Conservation (phyloP, 192 early-diverging fungal genomes). For the Coemansia sp. region DNA sequence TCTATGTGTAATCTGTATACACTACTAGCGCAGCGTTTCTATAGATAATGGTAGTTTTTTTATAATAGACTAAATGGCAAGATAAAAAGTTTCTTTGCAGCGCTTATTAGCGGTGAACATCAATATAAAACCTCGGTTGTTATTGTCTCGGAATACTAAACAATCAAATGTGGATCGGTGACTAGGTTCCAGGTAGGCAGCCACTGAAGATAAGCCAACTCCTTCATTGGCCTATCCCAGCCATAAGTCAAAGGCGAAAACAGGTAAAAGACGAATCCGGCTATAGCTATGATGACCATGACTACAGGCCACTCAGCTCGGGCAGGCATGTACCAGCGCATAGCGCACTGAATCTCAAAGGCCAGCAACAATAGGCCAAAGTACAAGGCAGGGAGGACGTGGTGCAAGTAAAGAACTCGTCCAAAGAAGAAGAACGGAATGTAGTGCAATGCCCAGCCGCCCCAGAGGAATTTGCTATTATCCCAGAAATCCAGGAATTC, state of each 20-base stretch:
- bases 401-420: conserved; percentile 85
- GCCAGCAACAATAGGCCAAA: conserved; percentile 67
- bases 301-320: conserved; percentile 11
- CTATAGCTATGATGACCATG: not conserved
- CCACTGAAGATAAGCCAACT: conserved; percentile 63
- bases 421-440: conserved; percentile 89
- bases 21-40: no score
- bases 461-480: conserved; percentile 72
- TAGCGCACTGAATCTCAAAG: conserved; percentile 70
- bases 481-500: conserved; percentile 55
- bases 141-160: no score
- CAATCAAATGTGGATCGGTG: not conserved
- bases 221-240: conserved; percentile 58
- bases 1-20: no score
- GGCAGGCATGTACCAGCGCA: conserved; percentile 50
- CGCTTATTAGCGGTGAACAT: no score
- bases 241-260: conserved; percentile 80
- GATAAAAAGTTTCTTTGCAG: no score
- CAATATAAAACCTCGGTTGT: no score
- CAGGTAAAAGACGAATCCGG: conserved; percentile 58
- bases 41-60: no score
- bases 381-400: conserved; percentile 82
- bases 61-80: no score
- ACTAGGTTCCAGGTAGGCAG: conserved; percentile 73
- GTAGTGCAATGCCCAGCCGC: conserved; percentile 82